phyloP scores from a whole-genome alignment of 768 basidiomycete species.

The Tylopilus plumbeoviolaceoides region DNA sequence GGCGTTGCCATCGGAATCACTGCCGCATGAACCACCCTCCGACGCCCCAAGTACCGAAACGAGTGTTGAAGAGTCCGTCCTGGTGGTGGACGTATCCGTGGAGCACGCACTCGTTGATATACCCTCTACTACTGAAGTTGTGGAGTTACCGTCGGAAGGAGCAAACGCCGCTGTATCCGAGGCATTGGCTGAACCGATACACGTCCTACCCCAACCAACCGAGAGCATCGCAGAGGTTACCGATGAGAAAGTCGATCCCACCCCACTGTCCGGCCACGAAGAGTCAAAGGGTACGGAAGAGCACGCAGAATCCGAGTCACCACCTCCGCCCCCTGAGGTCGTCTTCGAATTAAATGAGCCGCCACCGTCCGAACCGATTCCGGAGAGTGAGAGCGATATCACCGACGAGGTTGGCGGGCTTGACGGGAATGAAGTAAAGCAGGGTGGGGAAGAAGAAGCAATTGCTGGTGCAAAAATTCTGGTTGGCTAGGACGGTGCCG shows the following conservation, averaged over 20 bases:
- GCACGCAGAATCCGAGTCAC: conserved; percentile 7
- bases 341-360: conserved; percentile 29
- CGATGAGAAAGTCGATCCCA: conserved; percentile 6
- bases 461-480: conserved; percentile 5
- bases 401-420: conserved; percentile 26
- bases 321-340: conserved; percentile 1
- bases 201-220: conserved; percentile 1
- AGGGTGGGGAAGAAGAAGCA: conserved; percentile 15
- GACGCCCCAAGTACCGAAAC: conserved; percentile 9
- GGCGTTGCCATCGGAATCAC: not conserved
- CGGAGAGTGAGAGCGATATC: conserved; percentile 34
- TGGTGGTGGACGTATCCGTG: not conserved
- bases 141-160: conserved; percentile 11
- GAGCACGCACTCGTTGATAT: conserved; percentile 1
- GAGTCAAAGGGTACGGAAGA: not conserved
- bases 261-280: conserved; percentile 1
- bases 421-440: conserved; percentile 19
- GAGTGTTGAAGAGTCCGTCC: conserved; percentile 6
- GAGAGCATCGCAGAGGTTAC: not conserved
- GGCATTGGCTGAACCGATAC: conserved; percentile 2
- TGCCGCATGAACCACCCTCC: not conserved
- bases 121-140: not conserved
- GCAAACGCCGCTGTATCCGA: not conserved
- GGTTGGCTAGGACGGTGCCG: conserved; percentile 18
- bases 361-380: conserved; percentile 30